Base-by-base conservation (phyloP, 345 rosid species). In the Viola odorata region DNA sequence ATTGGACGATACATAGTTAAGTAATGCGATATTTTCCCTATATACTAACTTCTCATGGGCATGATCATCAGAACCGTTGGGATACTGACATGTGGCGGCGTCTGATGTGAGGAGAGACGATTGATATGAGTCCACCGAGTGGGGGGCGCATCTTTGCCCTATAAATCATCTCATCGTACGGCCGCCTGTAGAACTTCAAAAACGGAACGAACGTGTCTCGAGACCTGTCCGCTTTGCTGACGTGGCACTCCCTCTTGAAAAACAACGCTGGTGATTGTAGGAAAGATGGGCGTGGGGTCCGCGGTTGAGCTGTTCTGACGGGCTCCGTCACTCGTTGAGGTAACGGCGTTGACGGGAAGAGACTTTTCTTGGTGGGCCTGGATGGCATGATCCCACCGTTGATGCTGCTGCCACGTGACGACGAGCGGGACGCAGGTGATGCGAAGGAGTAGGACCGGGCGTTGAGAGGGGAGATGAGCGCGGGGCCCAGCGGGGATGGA, bases 161-260 rank as follows among this genome's bases (percentile, higher is more conserved):
- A 53, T 94, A 94, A 12, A 88, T 70, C 84, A 83, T 86, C 89
- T 94, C 99, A 55, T 90, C 95, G 69, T 94, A 94, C 61, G 96
- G 97, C 77, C 84, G 77, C 49, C 89, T 64, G 52, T 85, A 86
- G 66, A 90, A 79, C 70, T 84, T 85, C 74, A 88, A 66, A 68
- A 77, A 91, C 15, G 95, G 96, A 36, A 74, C 37, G 76, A 90
- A 94, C 62, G 87, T 82, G 56, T 86, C 92, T n/a, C 96, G 83
- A 44, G 87, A 73, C 72, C 68, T 82, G 48, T 86, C 92, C 6
- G 71, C 57, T 78, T 59, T 70, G 81, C 72, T 78, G 66, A 73
- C 79, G 74, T 82, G 88, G 75, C 80, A 59, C 49, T 90, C 96
- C 71, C 69, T 67, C 15, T 79, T 75, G 64, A 88, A 94, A 65